These are phyloP conservation scores for Raddia guianensis DNA, from an alignment of 176 grass and related monocot species.

Conservation along the genomic window DNA sequence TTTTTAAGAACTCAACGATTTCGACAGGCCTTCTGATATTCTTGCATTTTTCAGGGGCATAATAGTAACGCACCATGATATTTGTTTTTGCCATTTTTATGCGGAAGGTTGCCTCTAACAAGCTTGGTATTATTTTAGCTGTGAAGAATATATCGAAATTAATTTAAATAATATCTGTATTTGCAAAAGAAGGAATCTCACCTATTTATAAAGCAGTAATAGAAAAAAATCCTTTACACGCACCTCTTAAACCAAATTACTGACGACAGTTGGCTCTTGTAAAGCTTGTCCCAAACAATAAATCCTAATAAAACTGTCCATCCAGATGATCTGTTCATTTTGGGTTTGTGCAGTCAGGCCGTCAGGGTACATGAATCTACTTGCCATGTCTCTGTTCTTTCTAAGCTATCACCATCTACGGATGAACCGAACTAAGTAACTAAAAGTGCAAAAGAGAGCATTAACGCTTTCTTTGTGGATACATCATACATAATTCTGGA, in stretches of 20 bases:
- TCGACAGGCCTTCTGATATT: not conserved
- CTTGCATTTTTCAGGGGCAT: not conserved
- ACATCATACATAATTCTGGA: slow-evolving; percentile 24
- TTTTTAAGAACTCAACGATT: too few species aligned
- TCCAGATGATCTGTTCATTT: not conserved
- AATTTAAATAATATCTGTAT: not conserved
- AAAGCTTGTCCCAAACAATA: slow-evolving; percentile 18
- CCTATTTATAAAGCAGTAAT: not conserved
- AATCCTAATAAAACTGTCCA: not conserved
- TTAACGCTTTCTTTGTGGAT: slow-evolving; percentile 9
- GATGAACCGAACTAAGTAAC: slow-evolving; percentile 1
- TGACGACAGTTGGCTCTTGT: not conserved
- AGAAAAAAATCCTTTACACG: not conserved
- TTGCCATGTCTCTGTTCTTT: not conserved
- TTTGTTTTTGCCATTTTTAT: not conserved
- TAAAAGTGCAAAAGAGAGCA: not conserved
- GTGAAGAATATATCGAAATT: not conserved
- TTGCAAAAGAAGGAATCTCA: not conserved
- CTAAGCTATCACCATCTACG: not conserved
- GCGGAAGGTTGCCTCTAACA: not conserved
- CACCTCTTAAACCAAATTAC: not conserved
- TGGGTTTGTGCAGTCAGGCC: not conserved
- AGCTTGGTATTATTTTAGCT: not conserved
- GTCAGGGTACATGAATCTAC: not conserved
- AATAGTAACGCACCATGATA: not conserved